Percentiles rank a stretch among this genome's conserved stretches.
Evolutionary conservation across 139 green algal genomes (phyloP).

Genomic region (Tetradesmus lagerheimii): DNA sequence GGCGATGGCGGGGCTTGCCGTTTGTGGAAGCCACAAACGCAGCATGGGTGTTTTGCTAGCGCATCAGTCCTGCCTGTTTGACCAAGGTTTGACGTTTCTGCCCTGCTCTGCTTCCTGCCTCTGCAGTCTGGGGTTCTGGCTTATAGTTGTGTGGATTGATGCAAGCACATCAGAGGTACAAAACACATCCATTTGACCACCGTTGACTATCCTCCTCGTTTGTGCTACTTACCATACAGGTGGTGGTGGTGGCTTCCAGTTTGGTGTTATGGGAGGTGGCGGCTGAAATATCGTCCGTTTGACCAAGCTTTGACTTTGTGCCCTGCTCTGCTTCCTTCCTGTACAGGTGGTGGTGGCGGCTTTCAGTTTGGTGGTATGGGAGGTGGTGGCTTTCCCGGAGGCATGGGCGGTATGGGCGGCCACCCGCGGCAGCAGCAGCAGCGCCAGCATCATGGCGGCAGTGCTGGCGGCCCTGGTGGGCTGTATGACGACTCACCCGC

Average conservation of each 20-base stretch:
- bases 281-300: too few species aligned
- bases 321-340: neutral
- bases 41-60: neutral
- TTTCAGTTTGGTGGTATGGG: conserved; percentile 43
- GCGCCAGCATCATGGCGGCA: conserved; percentile 19
- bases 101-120: neutral
- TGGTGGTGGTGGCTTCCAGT: too few species aligned
- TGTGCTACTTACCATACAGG: too few species aligned
- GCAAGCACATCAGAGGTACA: too few species aligned
- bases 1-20: too few species aligned
- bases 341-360: conserved; percentile 17
- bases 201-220: too few species aligned
- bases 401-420: conserved; percentile 49
- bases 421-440: conserved; percentile 20
- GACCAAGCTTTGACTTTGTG: neutral
- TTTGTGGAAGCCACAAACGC: too few species aligned
- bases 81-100: neutral
- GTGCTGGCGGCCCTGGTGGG: neutral
- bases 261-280: too few species aligned
- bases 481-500: conserved; percentile 72
- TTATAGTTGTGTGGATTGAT: too few species aligned
- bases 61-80: neutral
- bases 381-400: conserved; percentile 45
- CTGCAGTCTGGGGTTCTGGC: too few species aligned
- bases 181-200: too few species aligned